These are phyloP conservation scores for Diatrype stigma DNA, from an alignment of 2,329 filamentous ascomycete species.

Conservation along the genomic window DNA sequence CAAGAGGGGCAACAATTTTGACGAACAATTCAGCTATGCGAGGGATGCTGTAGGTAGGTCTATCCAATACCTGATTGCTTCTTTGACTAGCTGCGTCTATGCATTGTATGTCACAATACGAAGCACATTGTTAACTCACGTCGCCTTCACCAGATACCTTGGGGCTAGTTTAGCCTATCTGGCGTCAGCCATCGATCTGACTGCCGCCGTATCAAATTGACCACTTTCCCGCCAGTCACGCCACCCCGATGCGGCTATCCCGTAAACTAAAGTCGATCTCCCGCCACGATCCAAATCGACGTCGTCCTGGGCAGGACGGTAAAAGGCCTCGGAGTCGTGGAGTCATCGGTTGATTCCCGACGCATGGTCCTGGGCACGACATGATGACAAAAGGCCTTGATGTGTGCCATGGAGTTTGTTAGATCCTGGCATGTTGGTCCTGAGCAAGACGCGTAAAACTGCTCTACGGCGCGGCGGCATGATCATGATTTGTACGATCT, in stretches of 20 bases:
- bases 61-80: no score
- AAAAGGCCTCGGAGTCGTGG: constrained; percentile 29
- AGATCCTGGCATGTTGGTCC: constrained; percentile 22
- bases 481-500: constrained; percentile 14
- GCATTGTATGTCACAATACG: no score
- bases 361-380: constrained; percentile 23
- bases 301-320: constrained; percentile 38
- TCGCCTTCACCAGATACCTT: not conserved
- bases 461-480: constrained; percentile 17
- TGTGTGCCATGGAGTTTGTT: constrained; percentile 7
- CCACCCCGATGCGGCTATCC: not conserved
- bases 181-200: no score
- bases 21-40: no score
- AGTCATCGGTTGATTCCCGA: constrained; percentile 3
- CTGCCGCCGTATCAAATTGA: no score
- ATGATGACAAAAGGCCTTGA: constrained; percentile 18
- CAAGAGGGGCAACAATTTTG: no score
- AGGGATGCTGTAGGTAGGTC: no score
- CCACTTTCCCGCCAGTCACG: not conserved
- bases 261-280: not conserved
- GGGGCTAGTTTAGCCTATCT: not conserved
- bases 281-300: not conserved
- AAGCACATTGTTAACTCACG: not conserved
- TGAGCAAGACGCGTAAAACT: constrained; percentile 32
- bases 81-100: no score